phyloP scores from a whole-genome alignment of 2,329 filamentous ascomycete species.

The Ramichloridium luteum region DNA sequence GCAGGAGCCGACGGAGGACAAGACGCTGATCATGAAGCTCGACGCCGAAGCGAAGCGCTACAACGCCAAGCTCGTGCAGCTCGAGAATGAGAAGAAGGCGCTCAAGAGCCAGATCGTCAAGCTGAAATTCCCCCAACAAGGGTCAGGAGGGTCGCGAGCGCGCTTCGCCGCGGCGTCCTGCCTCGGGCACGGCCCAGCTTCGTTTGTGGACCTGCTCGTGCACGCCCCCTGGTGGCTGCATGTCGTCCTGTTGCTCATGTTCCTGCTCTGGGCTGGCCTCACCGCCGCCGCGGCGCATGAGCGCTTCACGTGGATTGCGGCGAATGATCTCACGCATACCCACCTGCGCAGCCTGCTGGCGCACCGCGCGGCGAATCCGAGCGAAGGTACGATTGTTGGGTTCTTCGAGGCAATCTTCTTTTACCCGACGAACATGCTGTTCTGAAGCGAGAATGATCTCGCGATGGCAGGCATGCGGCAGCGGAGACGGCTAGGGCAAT shows the following conservation, averaged over 20 bases:
- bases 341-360: background rate
- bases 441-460: too few relatives aligned
- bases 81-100: background rate
- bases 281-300: background rate
- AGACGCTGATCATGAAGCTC: background rate
- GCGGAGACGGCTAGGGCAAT: too few relatives aligned
- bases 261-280: background rate
- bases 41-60: background rate
- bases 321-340: background rate
- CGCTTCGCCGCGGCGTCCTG: background rate
- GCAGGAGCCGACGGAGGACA: background rate
- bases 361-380: too few relatives aligned
- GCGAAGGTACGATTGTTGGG: too few relatives aligned
- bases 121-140: too few relatives aligned
- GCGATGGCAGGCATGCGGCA: too few relatives aligned
- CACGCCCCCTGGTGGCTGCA: background rate
- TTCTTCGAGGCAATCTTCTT: too few relatives aligned
- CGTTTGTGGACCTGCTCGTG: background rate
- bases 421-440: too few relatives aligned
- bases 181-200: background rate
- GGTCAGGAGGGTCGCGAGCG: too few relatives aligned
- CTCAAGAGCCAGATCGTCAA: background rate
- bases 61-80: background rate
- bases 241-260: background rate
- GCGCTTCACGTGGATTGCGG: background rate